Evolutionary conservation across 78 protist species (phyloP).

Genomic region (Salpingoeca rosetta): DNA sequence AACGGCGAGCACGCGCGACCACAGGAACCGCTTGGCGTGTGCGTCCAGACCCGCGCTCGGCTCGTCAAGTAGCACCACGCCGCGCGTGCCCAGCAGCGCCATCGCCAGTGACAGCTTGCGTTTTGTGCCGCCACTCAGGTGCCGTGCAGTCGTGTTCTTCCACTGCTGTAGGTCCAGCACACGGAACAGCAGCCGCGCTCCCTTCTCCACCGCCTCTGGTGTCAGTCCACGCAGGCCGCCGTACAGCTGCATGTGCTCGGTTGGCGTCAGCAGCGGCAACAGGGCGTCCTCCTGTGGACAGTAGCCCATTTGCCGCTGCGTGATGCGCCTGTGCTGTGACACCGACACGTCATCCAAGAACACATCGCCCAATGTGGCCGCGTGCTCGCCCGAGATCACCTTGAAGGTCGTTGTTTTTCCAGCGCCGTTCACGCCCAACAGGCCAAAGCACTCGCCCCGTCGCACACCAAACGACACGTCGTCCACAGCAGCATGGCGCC

Average conservation of each 20-base stretch:
- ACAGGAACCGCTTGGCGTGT: conserved; percentile 35
- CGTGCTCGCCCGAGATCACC: conserved; percentile 19
- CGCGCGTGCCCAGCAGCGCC: conserved; percentile 37
- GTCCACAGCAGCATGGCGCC: conserved; percentile 8
- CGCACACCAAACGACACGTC: conserved; percentile 9
- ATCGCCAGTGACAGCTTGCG: conserved; percentile 41
- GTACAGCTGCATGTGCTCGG: conserved; percentile 33
- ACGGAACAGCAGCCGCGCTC: not conserved
- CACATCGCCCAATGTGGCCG: not conserved
- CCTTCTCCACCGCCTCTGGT: not conserved
- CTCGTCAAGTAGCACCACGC: conserved; percentile 43
- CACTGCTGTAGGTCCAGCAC: not conserved
- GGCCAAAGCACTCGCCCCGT: conserved; percentile 19
- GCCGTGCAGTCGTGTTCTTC: not conserved
- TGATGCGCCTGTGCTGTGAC: not conserved
- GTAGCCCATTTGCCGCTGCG: not conserved
- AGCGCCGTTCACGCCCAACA: conserved; percentile 39
- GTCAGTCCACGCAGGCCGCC: conserved; percentile 21
- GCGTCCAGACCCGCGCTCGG: conserved; percentile 61
- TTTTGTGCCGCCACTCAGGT: conserved; percentile 47
- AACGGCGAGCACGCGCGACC: conserved; percentile 34
- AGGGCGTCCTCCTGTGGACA: conserved; percentile 63
- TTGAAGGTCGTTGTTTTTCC: conserved; percentile 50
- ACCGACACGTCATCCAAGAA: too few relatives aligned
- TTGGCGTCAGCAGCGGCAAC: conserved; percentile 23